Evolutionary conservation across 768 basidiomycete species (phyloP).

Genomic region (Suillus variegatus): DNA sequence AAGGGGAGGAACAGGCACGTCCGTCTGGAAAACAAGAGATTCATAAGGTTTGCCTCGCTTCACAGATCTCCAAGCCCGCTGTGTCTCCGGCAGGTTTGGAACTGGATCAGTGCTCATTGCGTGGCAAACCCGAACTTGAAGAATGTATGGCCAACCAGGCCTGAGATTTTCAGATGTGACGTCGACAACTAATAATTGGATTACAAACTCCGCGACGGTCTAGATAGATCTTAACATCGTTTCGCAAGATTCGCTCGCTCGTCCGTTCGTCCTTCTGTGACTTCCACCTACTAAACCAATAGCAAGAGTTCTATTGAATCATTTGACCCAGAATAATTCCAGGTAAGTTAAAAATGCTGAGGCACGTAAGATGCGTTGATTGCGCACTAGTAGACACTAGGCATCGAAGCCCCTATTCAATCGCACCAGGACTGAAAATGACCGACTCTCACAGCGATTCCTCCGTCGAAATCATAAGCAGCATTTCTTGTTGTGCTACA

Average conservation of each 20-base stretch:
- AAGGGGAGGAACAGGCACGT: constrained; percentile 36
- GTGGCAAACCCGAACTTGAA: not conserved
- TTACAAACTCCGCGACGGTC: not conserved
- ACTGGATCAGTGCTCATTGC: not conserved
- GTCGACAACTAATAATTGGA: not conserved
- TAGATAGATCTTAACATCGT: not conserved
- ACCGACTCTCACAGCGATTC: not conserved
- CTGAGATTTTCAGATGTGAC: not conserved
- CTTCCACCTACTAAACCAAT: not conserved
- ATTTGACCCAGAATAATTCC: too few species aligned
- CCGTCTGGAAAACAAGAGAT: constrained; percentile 29
- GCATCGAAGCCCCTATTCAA: not conserved
- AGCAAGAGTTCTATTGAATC: not conserved
- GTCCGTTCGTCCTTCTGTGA: not conserved
- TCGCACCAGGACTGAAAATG: not conserved
- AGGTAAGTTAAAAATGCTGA: not conserved
- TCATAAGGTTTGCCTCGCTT: constrained; percentile 30
- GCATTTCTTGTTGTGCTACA: not conserved
- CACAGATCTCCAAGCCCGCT: constrained; percentile 33
- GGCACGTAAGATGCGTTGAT: not conserved
- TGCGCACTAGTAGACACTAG: not conserved
- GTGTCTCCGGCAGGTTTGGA: constrained; percentile 19
- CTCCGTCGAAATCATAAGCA: constrained; percentile 1
- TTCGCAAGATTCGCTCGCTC: not conserved
- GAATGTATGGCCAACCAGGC: too few species aligned